Evolutionary conservation across 306 rosid species (phyloP).

Genomic region (Rosa multiflora): DNA sequence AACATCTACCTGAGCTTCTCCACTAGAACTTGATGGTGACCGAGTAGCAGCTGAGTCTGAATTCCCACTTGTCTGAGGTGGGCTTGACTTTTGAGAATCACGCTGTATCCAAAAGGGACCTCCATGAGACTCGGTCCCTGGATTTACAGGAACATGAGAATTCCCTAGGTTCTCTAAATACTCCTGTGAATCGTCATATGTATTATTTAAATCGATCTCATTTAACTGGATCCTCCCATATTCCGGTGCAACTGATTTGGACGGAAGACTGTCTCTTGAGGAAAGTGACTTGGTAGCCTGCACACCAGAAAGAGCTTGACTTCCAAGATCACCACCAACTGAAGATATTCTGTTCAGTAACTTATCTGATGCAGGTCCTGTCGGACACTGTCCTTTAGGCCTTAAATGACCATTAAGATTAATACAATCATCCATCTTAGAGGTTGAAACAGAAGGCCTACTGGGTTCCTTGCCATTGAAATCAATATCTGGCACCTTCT

Average conservation of each 20-base stretch:
- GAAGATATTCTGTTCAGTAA: slow-evolving; percentile 36
- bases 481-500: slow-evolving; percentile 40
- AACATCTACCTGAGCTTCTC: slow-evolving; percentile 66
- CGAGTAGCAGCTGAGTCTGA: slow-evolving; percentile 65
- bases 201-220: slow-evolving; percentile 58
- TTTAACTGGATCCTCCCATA: slow-evolving; percentile 40
- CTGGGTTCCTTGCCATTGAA: slow-evolving; percentile 33
- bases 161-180: slow-evolving; percentile 34
- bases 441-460: slow-evolving; percentile 41
- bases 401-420: slow-evolving; percentile 27
- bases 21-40: slow-evolving; percentile 73
- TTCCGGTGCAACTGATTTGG: slow-evolving; percentile 30
- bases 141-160: slow-evolving; percentile 32
- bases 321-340: slow-evolving; percentile 32
- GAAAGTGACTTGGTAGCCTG: slow-evolving; percentile 25
- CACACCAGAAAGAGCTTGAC: slow-evolving; percentile 33
- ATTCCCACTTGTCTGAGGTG: slow-evolving; percentile 61
- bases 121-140: slow-evolving; percentile 35
- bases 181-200: slow-evolving; percentile 45
- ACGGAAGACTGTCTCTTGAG: slow-evolving; percentile 31
- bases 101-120: slow-evolving; percentile 38
- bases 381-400: slow-evolving; percentile 29
- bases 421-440: slow-evolving; percentile 30
- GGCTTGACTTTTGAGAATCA: slow-evolving; percentile 55
- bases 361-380: slow-evolving; percentile 32